Evolutionary conservation across 768 basidiomycete species (phyloP).

Genomic region (Hygrophorus pudorinus): DNA sequence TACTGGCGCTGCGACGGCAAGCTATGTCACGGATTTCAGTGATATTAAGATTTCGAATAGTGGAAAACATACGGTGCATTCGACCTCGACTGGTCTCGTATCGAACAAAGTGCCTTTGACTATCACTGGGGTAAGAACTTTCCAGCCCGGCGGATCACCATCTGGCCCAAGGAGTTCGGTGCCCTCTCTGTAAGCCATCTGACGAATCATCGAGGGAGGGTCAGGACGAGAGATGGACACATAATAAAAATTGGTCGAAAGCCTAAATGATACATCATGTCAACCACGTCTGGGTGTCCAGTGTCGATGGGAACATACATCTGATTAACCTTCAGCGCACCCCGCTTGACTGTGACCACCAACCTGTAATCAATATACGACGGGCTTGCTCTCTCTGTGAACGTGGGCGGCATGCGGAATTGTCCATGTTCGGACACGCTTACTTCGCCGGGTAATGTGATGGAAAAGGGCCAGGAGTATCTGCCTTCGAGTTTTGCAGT

Average conservation of each 20-base stretch:
- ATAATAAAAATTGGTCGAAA: constrained; percentile 22
- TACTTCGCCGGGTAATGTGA: constrained; percentile 35
- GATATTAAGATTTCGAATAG: background rate
- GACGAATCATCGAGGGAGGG: constrained; percentile 25
- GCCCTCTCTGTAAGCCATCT: constrained; percentile 24
- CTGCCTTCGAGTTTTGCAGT: constrained; percentile 33
- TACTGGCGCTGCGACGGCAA: constrained; percentile 42
- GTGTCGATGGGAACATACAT: constrained; percentile 23
- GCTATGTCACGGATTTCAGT: constrained; percentile 17
- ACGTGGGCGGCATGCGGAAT: constrained; percentile 41
- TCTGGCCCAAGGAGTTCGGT: constrained; percentile 23
- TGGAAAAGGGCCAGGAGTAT: constrained; percentile 37
- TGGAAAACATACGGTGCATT: constrained; percentile 21
- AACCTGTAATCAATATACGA: constrained; percentile 50
- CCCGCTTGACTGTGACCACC: constrained; percentile 38
- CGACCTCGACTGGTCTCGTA: constrained; percentile 20
- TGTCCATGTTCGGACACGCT: constrained; percentile 25
- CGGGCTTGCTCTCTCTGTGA: constrained; percentile 44
- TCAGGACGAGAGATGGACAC: constrained; percentile 23
- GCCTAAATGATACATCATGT: too few relatives aligned
- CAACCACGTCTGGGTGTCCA: too few relatives aligned
- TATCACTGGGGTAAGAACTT: constrained; percentile 17
- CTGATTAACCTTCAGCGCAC: constrained; percentile 38
- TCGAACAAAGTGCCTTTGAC: constrained; percentile 26
- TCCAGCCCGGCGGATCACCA: constrained; percentile 30